Conservation (phyloP, 2,329 filamentous ascomycete genomes). For the Talaromyces sp. region DNA sequence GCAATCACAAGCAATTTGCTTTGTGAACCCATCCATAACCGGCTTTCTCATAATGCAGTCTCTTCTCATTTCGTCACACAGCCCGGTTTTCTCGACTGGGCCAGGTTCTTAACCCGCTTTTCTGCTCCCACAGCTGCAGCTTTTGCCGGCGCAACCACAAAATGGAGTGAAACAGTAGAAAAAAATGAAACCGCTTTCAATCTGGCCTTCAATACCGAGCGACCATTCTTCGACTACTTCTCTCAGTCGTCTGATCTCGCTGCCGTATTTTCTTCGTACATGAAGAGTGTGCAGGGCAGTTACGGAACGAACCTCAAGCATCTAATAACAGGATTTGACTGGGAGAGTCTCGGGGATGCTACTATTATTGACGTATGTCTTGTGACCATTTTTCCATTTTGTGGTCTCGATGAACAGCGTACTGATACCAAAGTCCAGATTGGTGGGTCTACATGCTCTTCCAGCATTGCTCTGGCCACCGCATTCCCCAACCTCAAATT, state of each 20-base stretch:
- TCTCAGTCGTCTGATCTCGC: slow-evolving; percentile 28
- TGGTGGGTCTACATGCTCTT: not conserved
- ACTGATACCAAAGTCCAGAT: not conserved
- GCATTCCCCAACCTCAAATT: not conserved
- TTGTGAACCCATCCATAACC: slow-evolving; percentile 45
- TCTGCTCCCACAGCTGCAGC: slow-evolving; percentile 15
- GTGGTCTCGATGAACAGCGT: not conserved
- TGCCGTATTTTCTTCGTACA: slow-evolving; percentile 51
- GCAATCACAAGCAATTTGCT: slow-evolving; percentile 57
- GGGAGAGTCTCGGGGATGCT: slow-evolving; percentile 34
- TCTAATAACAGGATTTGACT: slow-evolving; percentile 33
- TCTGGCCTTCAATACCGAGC: slow-evolving; percentile 24
- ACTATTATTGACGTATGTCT: slow-evolving; percentile 47
- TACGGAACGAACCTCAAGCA: slow-evolving; percentile 53
- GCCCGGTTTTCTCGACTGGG: slow-evolving; percentile 41
- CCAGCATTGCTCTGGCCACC: not conserved
- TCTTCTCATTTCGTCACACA: slow-evolving; percentile 43
- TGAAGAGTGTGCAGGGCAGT: slow-evolving; percentile 51
- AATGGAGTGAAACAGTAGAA: slow-evolving; percentile 13
- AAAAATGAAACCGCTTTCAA: slow-evolving; percentile 22
- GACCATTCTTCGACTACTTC: slow-evolving; percentile 32
- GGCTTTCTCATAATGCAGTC: slow-evolving; percentile 52
- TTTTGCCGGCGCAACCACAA: slow-evolving; percentile 21
- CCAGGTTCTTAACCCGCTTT: slow-evolving; percentile 44
- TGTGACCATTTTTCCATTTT: too few relatives aligned